Evolutionary conservation across 148 eudicot species (phyloP).

Genomic region (Rhododendron simsii): DNA sequence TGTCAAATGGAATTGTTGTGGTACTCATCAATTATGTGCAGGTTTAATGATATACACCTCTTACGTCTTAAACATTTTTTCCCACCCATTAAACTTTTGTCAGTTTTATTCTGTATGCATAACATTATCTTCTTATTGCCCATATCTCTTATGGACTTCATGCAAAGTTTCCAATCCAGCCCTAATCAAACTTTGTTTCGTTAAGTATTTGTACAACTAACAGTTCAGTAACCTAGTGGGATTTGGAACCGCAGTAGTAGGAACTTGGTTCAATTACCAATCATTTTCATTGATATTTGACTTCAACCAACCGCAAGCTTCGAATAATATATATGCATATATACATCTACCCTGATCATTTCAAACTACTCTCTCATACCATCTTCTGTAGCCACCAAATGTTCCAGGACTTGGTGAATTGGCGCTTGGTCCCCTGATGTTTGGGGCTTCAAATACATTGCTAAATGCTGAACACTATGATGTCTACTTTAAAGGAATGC

Average conservation of each 20-base stretch:
- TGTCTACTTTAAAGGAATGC: slow-evolving; percentile 89
- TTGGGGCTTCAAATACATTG: slow-evolving; percentile 86
- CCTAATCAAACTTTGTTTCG: not conserved
- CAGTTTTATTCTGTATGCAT: not conserved
- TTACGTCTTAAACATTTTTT: not conserved
- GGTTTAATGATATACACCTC: not conserved
- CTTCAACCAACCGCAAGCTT: not conserved
- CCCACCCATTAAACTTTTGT: not conserved
- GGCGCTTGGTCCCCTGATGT: slow-evolving; percentile 80
- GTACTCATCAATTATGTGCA: not conserved
- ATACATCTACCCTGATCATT: not conserved
- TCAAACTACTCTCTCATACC: slow-evolving; percentile 4
- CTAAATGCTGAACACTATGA: slow-evolving; percentile 81
- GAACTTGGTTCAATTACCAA: not conserved
- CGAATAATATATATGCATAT: not conserved
- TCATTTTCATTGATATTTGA: not conserved
- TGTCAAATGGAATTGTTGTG: not conserved
- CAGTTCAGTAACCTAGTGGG: not conserved
- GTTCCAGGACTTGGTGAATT: slow-evolving; percentile 77
- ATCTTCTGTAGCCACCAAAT: slow-evolving; percentile 52
- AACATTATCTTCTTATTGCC: not conserved
- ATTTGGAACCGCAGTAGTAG: not conserved
- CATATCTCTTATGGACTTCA: not conserved
- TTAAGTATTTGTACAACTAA: not conserved
- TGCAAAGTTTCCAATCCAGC: not conserved